These are phyloP conservation scores for Isoetes taiwanensis DNA, from an alignment of 75 land plant genomes.

Conservation along the genomic window DNA sequence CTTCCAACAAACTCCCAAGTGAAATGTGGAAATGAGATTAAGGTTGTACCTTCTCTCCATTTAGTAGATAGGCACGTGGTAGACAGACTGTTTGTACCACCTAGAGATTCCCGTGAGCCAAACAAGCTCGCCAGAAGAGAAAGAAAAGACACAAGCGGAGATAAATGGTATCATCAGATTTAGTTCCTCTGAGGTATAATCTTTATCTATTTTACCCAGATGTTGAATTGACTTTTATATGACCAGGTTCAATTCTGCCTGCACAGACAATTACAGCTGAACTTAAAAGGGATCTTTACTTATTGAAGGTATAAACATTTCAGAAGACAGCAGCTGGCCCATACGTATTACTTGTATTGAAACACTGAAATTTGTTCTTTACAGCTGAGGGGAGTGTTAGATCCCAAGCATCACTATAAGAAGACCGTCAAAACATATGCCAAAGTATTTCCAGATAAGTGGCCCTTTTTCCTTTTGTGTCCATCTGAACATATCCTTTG, in stretches of 20 bases:
- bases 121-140: constrained; percentile 49
- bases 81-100: constrained; percentile 81
- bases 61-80: too few species aligned
- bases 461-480: too few species aligned
- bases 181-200: background rate
- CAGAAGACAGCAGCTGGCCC: too few species aligned
- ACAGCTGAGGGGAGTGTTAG: constrained; percentile 71
- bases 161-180: constrained; percentile 53
- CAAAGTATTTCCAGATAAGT: constrained; percentile 86
- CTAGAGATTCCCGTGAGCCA: constrained; percentile 42
- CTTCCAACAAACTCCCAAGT: too few species aligned
- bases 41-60: too few species aligned
- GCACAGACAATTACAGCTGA: constrained; percentile 70
- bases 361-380: background rate
- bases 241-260: constrained; percentile 84
- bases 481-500: background rate
- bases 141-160: constrained; percentile 60
- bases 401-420: constrained; percentile 94
- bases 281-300: constrained; percentile 64
- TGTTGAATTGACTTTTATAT: background rate
- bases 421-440: constrained; percentile 54
- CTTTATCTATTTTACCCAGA: background rate
- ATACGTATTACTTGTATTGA: too few species aligned
- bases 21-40: too few species aligned
- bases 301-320: constrained; percentile 84